phyloP scores from a whole-genome alignment of 108 stramenopile genomes.

The Schizochytrium sp. region DNA sequence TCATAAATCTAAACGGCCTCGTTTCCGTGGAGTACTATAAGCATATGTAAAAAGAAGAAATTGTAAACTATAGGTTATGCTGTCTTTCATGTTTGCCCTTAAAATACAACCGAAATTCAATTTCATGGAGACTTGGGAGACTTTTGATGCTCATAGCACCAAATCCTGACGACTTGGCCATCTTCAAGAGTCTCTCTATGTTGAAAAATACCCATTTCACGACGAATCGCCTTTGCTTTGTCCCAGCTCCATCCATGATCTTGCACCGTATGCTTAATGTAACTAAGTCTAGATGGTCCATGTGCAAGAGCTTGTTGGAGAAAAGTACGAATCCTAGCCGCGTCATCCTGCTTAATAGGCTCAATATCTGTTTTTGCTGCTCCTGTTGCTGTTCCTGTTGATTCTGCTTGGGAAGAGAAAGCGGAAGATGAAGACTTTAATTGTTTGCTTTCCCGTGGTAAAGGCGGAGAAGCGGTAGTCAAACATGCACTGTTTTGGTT shows the following conservation, averaged over 20 bases:
- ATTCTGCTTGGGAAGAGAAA: neutral
- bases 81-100: no score
- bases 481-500: no score
- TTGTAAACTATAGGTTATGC: no score
- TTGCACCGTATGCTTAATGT: neutral
- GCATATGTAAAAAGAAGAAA: no score
- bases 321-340: neutral
- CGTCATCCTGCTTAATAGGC: neutral
- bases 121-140: neutral
- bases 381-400: neutral
- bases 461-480: no score
- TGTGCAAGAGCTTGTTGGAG: neutral
- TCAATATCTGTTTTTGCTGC: neutral
- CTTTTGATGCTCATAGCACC: neutral
- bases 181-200: neutral
- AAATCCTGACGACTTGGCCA: neutral
- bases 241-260: conserved; percentile 12
- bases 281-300: neutral
- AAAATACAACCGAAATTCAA: neutral
- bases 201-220: neutral
- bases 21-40: neutral
- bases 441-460: no score
- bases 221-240: neutral
- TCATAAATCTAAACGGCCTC: neutral
- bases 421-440: no score